A percentile compares a stretch with the other conserved stretches of the same genome.
These are phyloP conservation scores for Mycocentrospora acerina DNA, from an alignment of 2,329 filamentous ascomycete genomes.

Conservation along the genomic window DNA sequence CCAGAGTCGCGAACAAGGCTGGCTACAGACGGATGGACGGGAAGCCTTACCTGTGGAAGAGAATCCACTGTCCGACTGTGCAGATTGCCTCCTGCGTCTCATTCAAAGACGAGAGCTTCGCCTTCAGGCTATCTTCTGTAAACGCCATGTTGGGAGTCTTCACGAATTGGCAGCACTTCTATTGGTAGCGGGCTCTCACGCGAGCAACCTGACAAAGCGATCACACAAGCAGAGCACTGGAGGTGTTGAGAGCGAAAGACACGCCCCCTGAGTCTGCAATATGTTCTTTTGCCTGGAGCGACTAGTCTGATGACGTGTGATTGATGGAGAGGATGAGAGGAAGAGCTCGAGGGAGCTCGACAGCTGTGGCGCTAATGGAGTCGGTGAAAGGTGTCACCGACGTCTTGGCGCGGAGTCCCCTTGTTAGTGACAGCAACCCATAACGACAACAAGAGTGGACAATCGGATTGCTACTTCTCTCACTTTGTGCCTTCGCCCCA, in stretches of 20 bases:
- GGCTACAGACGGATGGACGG: slow-evolving; percentile 1
- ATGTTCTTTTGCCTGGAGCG: slow-evolving; percentile 11
- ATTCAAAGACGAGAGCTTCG: slow-evolving; percentile 92
- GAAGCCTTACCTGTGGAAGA: slow-evolving; percentile 83
- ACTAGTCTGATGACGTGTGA: slow-evolving; percentile 23
- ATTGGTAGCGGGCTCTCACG: slow-evolving; percentile 21
- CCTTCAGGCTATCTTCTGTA: slow-evolving; percentile 90
- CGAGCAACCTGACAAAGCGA: slow-evolving; percentile 17
- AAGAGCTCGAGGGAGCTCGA: slow-evolving; percentile 12
- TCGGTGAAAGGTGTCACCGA: slow-evolving; percentile 24
- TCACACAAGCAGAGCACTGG: slow-evolving; percentile 2
- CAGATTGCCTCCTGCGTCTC: slow-evolving; percentile 98
- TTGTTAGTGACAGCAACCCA: slow-evolving; percentile 12
- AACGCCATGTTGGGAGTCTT: slow-evolving; percentile 70
- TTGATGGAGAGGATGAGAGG: slow-evolving; percentile 12
- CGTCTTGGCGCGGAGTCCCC: slow-evolving; percentile 10
- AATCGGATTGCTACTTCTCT: slow-evolving; percentile 19
- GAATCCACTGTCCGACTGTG: slow-evolving; percentile 97
- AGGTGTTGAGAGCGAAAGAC: slow-evolving; percentile 3
- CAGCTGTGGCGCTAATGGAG: slow-evolving; percentile 24
- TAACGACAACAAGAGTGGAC: slow-evolving; percentile 19
- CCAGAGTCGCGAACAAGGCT: slow-evolving; percentile 1
- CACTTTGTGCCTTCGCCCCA: slow-evolving; percentile 1
- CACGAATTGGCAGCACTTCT: slow-evolving; percentile 22
- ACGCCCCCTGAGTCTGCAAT: slow-evolving; percentile 8